Conservation (phyloP, 768 basidiomycete genomes). For the Coprinellus aureogranulatus region DNA sequence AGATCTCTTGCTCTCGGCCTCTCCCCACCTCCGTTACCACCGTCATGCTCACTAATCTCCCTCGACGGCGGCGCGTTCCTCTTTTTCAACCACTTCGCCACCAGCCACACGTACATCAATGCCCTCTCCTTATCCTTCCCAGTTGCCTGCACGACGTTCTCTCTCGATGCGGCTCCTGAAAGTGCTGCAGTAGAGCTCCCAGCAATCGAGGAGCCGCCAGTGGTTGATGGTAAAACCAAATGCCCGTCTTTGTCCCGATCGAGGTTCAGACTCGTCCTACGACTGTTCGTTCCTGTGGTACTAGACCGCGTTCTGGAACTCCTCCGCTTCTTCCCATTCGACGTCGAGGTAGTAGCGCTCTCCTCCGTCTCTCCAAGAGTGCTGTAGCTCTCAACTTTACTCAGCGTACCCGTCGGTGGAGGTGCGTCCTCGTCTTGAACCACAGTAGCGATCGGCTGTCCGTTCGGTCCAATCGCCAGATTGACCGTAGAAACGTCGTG, state of each 20-base stretch:
- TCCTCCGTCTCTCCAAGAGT: constrained; percentile 3
- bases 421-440: not conserved
- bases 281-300: not conserved
- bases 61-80: not conserved
- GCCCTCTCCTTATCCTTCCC: constrained; percentile 30
- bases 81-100: constrained; percentile 69
- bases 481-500: constrained; percentile 3
- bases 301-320: not conserved
- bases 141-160: not conserved
- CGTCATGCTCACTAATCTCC: not conserved
- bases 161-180: not conserved
- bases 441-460: not conserved
- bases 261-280: constrained; percentile 7
- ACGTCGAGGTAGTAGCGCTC: constrained; percentile 7
- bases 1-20: constrained; percentile 1
- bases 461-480: not conserved
- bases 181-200: not conserved
- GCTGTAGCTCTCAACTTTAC: constrained; percentile 3
- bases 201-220: not conserved
- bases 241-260: constrained; percentile 1
- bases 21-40: not conserved
- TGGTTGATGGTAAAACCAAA: not conserved
- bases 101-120: constrained; percentile 72
- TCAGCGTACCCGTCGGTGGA: not conserved
- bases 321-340: not conserved